phyloP scores from a whole-genome alignment of 345 rosid genomes.

The Sisymbrium altissimum region DNA sequence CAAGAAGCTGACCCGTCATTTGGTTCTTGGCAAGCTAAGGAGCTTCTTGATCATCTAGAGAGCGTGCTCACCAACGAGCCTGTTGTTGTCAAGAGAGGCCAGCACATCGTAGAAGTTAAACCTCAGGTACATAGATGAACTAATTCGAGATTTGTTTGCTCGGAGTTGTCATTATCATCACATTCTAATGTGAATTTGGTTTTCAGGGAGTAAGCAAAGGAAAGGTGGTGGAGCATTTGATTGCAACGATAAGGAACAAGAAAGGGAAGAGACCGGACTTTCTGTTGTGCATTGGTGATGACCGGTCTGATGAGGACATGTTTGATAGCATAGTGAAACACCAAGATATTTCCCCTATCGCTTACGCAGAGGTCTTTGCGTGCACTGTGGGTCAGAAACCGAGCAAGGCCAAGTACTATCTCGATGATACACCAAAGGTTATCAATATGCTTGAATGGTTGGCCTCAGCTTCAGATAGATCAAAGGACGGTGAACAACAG shows the following conservation, averaged over 20 bases:
- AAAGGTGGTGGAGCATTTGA: conserved; percentile 53
- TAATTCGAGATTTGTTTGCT: background rate
- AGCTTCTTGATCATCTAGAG: conserved; percentile 85
- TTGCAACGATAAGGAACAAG: conserved; percentile 46
- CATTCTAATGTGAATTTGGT: conserved; percentile 3
- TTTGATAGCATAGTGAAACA: conserved; percentile 55
- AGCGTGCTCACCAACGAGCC: conserved; percentile 83
- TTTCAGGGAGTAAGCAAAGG: conserved; percentile 81
- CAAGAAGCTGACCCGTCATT: conserved; percentile 69
- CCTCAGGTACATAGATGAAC: conserved; percentile 62
- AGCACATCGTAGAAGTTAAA: conserved; percentile 76
- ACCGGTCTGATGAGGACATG: conserved; percentile 86
- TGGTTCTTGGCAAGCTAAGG: conserved; percentile 75
- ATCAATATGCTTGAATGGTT: conserved; percentile 57
- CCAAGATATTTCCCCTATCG: conserved; percentile 41
- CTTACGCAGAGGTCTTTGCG: conserved; percentile 55
- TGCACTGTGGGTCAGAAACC: conserved; percentile 90
- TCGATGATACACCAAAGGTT: conserved; percentile 62
- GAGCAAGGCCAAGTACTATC: conserved; percentile 80
- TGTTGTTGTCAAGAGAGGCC: conserved; percentile 81
- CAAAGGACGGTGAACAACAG: conserved; percentile 20
- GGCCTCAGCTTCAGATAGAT: conserved; percentile 35
- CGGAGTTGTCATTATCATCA: background rate
- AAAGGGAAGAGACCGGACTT: conserved; percentile 59
- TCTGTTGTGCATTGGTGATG: conserved; percentile 77